Evolutionary conservation across 257 asterid species (phyloP).

Genomic region (Oldenlandia corymbosa): DNA sequence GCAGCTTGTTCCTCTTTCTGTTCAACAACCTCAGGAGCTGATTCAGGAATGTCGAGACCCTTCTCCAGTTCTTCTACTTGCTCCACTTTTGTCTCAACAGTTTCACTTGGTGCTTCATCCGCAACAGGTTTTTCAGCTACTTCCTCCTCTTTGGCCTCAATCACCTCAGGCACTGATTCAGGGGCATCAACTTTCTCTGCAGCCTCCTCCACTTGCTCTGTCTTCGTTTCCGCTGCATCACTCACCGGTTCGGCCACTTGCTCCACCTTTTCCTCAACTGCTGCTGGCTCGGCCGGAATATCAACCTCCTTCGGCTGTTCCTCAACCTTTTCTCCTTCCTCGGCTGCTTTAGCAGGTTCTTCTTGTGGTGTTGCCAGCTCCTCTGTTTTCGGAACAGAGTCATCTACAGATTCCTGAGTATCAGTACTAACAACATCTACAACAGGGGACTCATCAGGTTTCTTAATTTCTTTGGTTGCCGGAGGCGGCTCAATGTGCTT

Average conservation of each 20-base stretch:
- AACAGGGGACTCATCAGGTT: conserved; percentile 27
- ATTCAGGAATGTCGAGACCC: conserved; percentile 23
- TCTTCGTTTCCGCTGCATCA: conserved; percentile 23
- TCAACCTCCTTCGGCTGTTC: conserved; percentile 30
- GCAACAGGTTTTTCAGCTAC: conserved; percentile 15
- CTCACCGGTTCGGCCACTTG: conserved; percentile 13
- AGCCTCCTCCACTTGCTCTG: conserved; percentile 23
- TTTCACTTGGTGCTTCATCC: conserved; percentile 17
- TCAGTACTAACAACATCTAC: conserved; percentile 10
- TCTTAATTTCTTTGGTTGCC: conserved; percentile 19
- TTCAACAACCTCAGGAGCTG: conserved; percentile 23
- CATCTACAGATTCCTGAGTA: conserved; percentile 14
- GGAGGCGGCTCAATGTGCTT: conserved; percentile 37
- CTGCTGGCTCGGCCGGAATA: conserved; percentile 21
- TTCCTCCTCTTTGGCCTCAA: conserved; percentile 18
- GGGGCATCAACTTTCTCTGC: conserved; percentile 19
- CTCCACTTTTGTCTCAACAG: conserved; percentile 16
- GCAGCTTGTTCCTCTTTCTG: conserved; percentile 20
- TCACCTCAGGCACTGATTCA: conserved; percentile 20
- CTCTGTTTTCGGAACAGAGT: conserved; percentile 19
- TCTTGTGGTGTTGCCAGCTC: conserved; percentile 18
- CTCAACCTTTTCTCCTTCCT: neutral
- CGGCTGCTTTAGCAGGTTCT: conserved; percentile 19
- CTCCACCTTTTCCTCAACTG: conserved; percentile 24
- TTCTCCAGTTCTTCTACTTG: conserved; percentile 21